Evolutionary conservation across 2,329 filamentous ascomycete species (phyloP), one percentile per base, ranked within the genome.

Genomic region (Stagonosporopsis vannaccii): DNA sequence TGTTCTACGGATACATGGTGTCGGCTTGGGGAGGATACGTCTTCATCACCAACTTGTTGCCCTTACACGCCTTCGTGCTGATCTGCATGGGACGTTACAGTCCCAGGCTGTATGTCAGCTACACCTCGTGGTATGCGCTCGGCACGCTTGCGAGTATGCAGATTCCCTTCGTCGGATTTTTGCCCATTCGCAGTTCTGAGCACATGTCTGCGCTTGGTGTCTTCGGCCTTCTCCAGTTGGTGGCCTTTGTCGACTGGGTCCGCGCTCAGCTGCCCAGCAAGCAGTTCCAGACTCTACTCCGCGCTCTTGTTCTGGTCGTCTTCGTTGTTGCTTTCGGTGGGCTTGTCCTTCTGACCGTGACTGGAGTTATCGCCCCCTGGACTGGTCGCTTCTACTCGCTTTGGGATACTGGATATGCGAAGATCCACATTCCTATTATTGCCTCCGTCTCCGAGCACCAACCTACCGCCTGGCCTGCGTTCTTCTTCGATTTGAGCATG

Each of bases 1-100:
- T 99, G 51, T 98, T 96, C 81, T 99, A 99, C 79, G 95, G 95
- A 73, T 99, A 99, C 87, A 99, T 99, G 95, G 95, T 99, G 63
- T 95, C 94, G 44, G 96, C 96, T 17, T 99, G 95, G 95, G 95
- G 95, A 84, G 95, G 95, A 74, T 99, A 99, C 78, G 95, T 97
- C 71, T 99, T 99, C 85, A 99, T 99, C 74, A 99, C 96, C 59
- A 97, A 96, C 77, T 81, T 99, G 79, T 87, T 99, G 57, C 95
- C 95, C 33, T 86, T 99, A 66, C 95, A 99, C 78, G 88, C 91
- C 7, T 93, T 99, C 69, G 92, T 97, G 42, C 84, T 99, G 66
- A 89, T 99, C 72, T 91, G 90, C 80, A 99, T 99, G 94, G 96
- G 96, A 47, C 84, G 95, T 58, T 99, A 96, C 79, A 98, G 93